These are phyloP conservation scores for Aquanectria penicillioides DNA, from an alignment of 2,329 filamentous ascomycete species.

Conservation along the genomic window DNA sequence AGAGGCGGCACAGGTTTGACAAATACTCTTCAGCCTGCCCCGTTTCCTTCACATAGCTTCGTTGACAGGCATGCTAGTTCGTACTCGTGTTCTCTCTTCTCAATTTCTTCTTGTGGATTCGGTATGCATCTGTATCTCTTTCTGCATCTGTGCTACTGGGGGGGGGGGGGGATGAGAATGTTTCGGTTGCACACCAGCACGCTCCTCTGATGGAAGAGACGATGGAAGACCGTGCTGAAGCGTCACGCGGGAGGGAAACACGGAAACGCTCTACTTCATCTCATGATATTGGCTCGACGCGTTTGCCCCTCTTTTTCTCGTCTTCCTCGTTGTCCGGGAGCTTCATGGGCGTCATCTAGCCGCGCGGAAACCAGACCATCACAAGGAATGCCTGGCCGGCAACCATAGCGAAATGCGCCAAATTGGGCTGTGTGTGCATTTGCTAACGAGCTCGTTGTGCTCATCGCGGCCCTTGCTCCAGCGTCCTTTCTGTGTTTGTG, in stretches of 20 bases:
- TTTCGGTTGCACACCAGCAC: too few species aligned
- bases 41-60: too few species aligned
- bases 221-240: not conserved
- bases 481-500: constrained; percentile 1
- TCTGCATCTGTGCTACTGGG: too few species aligned
- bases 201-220: too few species aligned
- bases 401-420: not conserved
- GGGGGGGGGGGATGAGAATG: too few species aligned
- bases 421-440: constrained; percentile 1
- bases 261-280: not conserved
- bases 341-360: not conserved
- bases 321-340: not conserved
- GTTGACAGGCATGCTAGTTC: too few species aligned
- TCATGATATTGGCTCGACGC: too few species aligned
- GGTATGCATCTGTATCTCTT: too few species aligned
- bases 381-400: not conserved
- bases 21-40: too few species aligned
- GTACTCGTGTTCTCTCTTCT: too few species aligned
- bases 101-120: too few species aligned
- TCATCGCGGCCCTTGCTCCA: not conserved
- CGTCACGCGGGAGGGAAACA: not conserved
- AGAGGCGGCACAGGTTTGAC: too few species aligned
- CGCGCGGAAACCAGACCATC: not conserved
- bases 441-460: not conserved
- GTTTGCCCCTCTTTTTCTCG: not conserved